Conservation (phyloP, 225 moss, liverwort and hornwort genomes). For the Thuidium tamariscinum region DNA sequence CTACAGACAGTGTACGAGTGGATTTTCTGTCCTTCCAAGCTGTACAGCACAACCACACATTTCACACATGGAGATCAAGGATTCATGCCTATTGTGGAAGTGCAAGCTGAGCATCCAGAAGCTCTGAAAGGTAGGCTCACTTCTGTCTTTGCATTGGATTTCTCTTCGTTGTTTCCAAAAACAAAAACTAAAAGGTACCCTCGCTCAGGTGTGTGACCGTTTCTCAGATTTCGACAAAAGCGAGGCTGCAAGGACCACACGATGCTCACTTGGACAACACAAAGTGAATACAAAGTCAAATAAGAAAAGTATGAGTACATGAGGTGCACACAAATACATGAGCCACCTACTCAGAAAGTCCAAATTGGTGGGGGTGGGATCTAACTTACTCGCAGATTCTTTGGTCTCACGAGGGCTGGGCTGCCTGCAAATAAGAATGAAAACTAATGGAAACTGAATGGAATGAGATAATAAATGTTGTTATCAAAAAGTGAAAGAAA, state of each 20-base stretch:
- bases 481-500: neutral
- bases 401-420: neutral
- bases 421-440: neutral
- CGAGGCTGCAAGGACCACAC: neutral
- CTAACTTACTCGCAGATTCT: neutral
- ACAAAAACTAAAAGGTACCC: too few relatives aligned
- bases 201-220: neutral
- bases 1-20: neutral
- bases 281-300: neutral
- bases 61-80: neutral
- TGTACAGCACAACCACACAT: neutral
- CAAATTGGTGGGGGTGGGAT: neutral
- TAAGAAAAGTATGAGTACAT: neutral
- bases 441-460: neutral
- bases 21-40: neutral
- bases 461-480: neutral
- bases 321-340: neutral
- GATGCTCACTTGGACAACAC: rapidly evolving
- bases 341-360: neutral
- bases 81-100: neutral
- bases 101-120: neutral
- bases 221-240: neutral
- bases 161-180: too few relatives aligned
- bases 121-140: neutral
- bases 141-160: too few relatives aligned